Percentiles rank a stretch among this genome's conserved stretches.
Evolutionary conservation across 371 early-diverging fungal species (phyloP).

Genomic region (Mucor saturninus): DNA sequence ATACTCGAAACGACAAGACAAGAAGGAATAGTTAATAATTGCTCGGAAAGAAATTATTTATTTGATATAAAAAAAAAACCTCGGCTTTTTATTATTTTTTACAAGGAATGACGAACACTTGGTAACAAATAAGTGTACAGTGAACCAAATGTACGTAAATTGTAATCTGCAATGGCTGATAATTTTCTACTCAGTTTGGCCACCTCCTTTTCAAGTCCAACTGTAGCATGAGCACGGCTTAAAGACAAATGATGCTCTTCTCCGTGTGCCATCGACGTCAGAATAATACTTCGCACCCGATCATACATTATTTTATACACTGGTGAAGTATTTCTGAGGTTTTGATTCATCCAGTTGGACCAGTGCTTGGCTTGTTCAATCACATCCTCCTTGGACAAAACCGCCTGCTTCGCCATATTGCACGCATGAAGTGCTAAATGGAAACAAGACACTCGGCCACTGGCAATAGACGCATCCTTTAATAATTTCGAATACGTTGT

Average conservation of each 20-base stretch:
- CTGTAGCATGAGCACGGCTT: conserved; percentile 11
- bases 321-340: conserved; percentile 29
- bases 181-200: conserved; percentile 31
- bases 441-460: conserved; percentile 25
- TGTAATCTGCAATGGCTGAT: conserved; percentile 32
- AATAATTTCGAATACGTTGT: conserved; percentile 38
- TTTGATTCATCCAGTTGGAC: conserved; percentile 38
- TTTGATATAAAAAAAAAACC: conserved; percentile 6
- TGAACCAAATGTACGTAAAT: conserved; percentile 36
- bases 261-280: conserved; percentile 6
- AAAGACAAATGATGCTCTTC: neutral
- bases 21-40: conserved; percentile 2
- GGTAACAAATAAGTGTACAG: conserved; percentile 32
- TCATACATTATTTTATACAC: conserved; percentile 41
- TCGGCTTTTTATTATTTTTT: neutral
- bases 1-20: conserved; percentile 12
- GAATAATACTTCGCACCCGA: conserved; percentile 23
- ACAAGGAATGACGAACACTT: conserved; percentile 2
- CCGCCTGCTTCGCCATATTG: conserved; percentile 17
- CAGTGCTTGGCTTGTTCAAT: conserved; percentile 29
- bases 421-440: conserved; percentile 31
- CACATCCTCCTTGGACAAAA: neutral
- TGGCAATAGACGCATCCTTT: conserved; percentile 32
- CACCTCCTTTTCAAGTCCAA: conserved; percentile 35
- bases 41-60: neutral